Evolutionary conservation across 768 basidiomycete genomes (phyloP), one percentile per base, ranked within the genome.

Genomic region (Leccinum obscurum): DNA sequence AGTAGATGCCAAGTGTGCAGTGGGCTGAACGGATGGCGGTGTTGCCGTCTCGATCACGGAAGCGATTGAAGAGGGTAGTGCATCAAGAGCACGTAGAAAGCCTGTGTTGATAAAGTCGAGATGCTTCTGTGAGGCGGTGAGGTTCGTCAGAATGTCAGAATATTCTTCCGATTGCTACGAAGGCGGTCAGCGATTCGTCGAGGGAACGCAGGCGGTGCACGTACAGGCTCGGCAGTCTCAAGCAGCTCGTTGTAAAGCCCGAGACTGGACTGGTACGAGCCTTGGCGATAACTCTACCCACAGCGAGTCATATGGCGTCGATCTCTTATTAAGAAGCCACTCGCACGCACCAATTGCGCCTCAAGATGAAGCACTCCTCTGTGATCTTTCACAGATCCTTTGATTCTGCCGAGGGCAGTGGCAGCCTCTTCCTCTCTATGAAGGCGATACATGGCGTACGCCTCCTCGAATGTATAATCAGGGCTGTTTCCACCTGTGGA

Each of bases 371-470:
- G 67, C 37, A 85, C 79, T 13, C 89, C 91, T 62, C 91, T 78
- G 62, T 86, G 81, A 56, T 78, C 79, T 58, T 65, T 70, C 26
- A 74, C 75, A 34, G 73, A 68, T 57, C 75, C 65, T 70, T 83
- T 85, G 65, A 88, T 75, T 52, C 65, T 70, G 1, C 74, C 72
- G 22, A 95, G 70, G 30, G 87, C 75, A 9, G 73, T 75, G 60
- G 74, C 70, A 15, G 93, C 90, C 56, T 93, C 90, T 2, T 76
- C 72, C 75, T 92, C 89, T 55, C 81, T 81, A 57, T 93, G 89
- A n/a, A 93, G 75, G 32, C 94, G 85, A 72, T 97, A 96, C 56
- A 94, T 74, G 32, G 90, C 84, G 70, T 97, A 97, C 3, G 90
- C 88, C 57, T 81, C 79, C 75, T 94, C 92, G 72, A 93, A 87